These are phyloP conservation scores for Harringtonia aguacate DNA, from an alignment of 2,329 filamentous ascomycete genomes.

Conservation along the genomic window DNA sequence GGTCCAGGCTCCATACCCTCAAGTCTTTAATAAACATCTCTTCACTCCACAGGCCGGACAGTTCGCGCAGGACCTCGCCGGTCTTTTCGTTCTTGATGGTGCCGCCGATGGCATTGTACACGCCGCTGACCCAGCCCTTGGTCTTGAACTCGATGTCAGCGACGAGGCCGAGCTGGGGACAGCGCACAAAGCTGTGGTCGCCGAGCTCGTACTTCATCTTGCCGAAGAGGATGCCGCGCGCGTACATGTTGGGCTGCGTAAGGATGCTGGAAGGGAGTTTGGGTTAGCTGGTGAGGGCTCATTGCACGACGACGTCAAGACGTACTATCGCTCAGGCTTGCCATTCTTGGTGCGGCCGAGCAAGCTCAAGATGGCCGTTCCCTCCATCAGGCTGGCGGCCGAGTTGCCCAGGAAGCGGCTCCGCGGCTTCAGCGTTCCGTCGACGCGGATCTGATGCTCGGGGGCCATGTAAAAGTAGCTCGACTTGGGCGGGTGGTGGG, in stretches of 20 bases:
- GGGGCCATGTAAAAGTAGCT: slow-evolving; percentile 99
- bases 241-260: slow-evolving; percentile 99
- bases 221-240: slow-evolving; percentile 88
- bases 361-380: slow-evolving; percentile 76
- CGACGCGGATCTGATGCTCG: slow-evolving; percentile 85
- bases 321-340: slow-evolving; percentile 79
- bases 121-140: slow-evolving; percentile 93
- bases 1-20: slow-evolving; percentile 33
- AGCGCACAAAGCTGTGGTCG: slow-evolving; percentile 87
- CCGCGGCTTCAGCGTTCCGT: slow-evolving; percentile 87
- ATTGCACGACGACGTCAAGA: slow-evolving; percentile 15
- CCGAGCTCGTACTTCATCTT: slow-evolving; percentile 99
- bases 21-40: slow-evolving; percentile 90
- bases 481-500: slow-evolving; percentile 95
- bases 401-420: slow-evolving; percentile 96
- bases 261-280: slow-evolving; percentile 51
- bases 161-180: slow-evolving; percentile 74
- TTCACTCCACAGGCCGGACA: slow-evolving; percentile 86
- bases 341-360: slow-evolving; percentile 62
- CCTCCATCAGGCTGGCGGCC: slow-evolving; percentile 96
- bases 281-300: neutral
- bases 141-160: slow-evolving; percentile 98
- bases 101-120: slow-evolving; percentile 92
- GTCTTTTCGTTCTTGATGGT: slow-evolving; percentile 81
- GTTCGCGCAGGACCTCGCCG: slow-evolving; percentile 78